These are phyloP conservation scores for Stentor coeruleus DNA, from an alignment of 73 alveolate species.

Conservation along the genomic window DNA sequence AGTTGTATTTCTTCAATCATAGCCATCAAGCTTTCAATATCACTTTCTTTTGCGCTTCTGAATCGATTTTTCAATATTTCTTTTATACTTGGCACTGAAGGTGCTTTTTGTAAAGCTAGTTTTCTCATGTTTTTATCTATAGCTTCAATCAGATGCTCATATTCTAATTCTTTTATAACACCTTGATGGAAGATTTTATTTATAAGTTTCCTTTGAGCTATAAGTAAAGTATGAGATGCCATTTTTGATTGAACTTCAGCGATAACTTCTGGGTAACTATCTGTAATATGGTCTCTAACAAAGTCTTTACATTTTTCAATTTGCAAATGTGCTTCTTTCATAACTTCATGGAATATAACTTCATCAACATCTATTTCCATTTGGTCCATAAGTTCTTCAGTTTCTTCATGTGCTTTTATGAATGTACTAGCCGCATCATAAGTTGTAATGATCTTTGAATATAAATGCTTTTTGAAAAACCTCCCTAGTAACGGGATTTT, in stretches of 20 bases:
- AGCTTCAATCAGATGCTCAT: slow-evolving; percentile 19
- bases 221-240: slow-evolving; percentile 13
- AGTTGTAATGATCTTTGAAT: background rate
- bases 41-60: slow-evolving; percentile 1
- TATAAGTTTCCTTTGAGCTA: slow-evolving; percentile 19
- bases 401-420: slow-evolving; percentile 9
- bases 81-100: slow-evolving; percentile 2
- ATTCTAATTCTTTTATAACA: slow-evolving; percentile 15
- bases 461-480: background rate
- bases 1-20: slow-evolving; percentile 5
- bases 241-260: slow-evolving; percentile 22
- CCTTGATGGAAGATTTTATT: slow-evolving; percentile 26
- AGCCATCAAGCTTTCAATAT: background rate
- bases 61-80: slow-evolving; percentile 16
- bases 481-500: background rate
- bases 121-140: slow-evolving; percentile 19
- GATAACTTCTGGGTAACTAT: slow-evolving; percentile 21
- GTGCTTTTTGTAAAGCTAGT: slow-evolving; percentile 6
- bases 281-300: slow-evolving; percentile 17
- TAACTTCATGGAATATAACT: slow-evolving; percentile 9
- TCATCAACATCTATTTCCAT: slow-evolving; percentile 22
- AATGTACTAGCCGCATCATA: slow-evolving; percentile 24
- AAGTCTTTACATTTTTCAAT: slow-evolving; percentile 8
- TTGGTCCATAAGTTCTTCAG: slow-evolving; percentile 22
- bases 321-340: slow-evolving; percentile 19